These are phyloP conservation scores for Trichosporon faecale DNA, from an alignment of 1,284 basidiomycete genomes.

Conservation along the genomic window DNA sequence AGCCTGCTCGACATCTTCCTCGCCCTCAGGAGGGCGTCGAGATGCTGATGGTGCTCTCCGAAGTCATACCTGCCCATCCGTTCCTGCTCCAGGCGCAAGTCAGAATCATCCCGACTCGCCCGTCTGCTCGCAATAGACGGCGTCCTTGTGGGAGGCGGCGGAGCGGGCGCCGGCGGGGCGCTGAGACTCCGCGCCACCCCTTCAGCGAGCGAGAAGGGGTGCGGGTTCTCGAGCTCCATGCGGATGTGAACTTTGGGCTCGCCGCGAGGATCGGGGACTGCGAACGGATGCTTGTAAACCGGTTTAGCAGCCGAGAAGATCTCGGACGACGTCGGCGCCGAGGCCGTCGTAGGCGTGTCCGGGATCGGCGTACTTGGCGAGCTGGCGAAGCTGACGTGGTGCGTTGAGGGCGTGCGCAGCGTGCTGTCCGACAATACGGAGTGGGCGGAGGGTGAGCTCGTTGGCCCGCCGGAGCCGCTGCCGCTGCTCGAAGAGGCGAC, in stretches of 20 bases:
- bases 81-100: background rate
- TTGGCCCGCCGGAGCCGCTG: background rate
- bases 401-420: background rate
- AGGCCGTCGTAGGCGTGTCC: background rate
- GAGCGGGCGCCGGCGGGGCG: background rate
- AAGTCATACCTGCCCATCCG: too few species aligned
- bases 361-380: background rate
- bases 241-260: background rate
- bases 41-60: too few species aligned
- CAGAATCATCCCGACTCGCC: background rate
- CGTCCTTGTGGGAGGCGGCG: background rate
- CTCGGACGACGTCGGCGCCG: background rate
- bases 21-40: too few species aligned
- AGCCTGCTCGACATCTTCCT: too few species aligned
- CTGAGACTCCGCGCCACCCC: background rate
- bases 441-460: background rate
- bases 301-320: background rate
- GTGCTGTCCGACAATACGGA: background rate
- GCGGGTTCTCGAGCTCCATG: background rate
- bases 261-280: background rate
- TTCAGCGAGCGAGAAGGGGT: background rate
- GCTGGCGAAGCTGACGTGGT: background rate
- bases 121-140: background rate
- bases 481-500: background rate
- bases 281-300: background rate